phyloP scores from a whole-genome alignment of 2,329 filamentous ascomycete genomes.

The Pseudogymnoascus sp. region DNA sequence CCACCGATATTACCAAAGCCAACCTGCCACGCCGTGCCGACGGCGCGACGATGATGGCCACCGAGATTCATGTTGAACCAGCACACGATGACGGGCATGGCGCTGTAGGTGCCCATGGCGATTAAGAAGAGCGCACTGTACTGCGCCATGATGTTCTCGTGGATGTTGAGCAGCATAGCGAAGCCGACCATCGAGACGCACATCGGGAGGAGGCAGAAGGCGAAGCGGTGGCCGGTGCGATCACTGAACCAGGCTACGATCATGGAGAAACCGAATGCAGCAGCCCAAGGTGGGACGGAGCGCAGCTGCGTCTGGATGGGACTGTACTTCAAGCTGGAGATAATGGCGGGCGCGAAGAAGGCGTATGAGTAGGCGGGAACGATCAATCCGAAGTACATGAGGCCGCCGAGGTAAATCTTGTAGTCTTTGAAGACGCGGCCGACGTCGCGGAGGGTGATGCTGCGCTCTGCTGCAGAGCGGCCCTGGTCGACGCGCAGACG shows the following conservation, averaged over 20 bases:
- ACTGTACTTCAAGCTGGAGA: constrained; percentile 56
- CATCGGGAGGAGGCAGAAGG: constrained; percentile 63
- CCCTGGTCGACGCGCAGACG: constrained; percentile 64
- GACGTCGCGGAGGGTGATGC: constrained; percentile 45
- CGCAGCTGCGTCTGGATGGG: constrained; percentile 44
- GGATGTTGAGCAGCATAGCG: constrained; percentile 62
- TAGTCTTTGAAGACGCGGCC: constrained; percentile 60
- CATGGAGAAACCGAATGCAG: constrained; percentile 73
- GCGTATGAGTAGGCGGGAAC: constrained; percentile 72
- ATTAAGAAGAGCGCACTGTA: constrained; percentile 79
- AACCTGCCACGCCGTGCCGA: constrained; percentile 69
- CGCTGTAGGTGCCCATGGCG: constrained; percentile 69
- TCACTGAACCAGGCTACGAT: constrained; percentile 66
- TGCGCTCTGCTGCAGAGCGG: constrained; percentile 53
- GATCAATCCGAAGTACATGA: constrained; percentile 77
- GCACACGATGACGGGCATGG: constrained; percentile 82
- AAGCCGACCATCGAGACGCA: constrained; percentile 66
- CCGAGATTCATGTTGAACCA: constrained; percentile 78
- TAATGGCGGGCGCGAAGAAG: constrained; percentile 68
- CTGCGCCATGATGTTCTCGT: constrained; percentile 57
- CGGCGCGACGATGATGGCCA: constrained; percentile 61
- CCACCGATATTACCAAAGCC: constrained; percentile 74
- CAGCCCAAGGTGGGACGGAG: constrained; percentile 53
- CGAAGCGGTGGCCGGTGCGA: constrained; percentile 61
- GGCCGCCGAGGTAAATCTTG: constrained; percentile 63